These are phyloP conservation scores for Penicillium ochrochloron DNA, from an alignment of 495 filamentous ascomycete species.

Conservation along the genomic window DNA sequence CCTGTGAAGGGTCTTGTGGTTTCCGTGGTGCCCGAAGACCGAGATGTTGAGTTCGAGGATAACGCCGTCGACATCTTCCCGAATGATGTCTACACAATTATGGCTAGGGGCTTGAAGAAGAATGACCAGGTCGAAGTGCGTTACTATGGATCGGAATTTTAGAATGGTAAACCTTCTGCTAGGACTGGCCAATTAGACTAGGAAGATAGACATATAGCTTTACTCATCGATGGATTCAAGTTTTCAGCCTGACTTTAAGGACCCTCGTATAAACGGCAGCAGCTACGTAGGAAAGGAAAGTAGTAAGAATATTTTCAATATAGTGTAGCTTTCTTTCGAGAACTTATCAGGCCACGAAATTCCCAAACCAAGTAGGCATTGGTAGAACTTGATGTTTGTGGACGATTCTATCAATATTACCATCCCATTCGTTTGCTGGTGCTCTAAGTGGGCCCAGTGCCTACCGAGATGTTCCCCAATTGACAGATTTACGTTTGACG, in stretches of 20 bases:
- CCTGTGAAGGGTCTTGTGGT: not conserved
- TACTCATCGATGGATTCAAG: not conserved
- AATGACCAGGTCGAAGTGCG: not conserved
- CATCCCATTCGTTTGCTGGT: no score
- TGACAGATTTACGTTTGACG: not conserved
- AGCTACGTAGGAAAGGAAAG: no score
- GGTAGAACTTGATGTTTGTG: no score
- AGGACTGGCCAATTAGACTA: not conserved
- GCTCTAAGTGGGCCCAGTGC: no score
- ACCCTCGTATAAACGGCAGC: no score
- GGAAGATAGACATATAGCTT: not conserved
- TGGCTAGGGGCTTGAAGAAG: not conserved
- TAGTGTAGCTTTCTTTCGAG: no score
- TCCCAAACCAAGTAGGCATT: no score
- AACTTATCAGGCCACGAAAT: no score
- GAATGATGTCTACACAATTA: not conserved
- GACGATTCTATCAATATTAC: no score
- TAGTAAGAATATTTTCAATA: no score
- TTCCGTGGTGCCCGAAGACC: not conserved
- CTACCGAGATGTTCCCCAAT: no score
- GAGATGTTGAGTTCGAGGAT: not conserved
- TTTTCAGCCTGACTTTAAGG: not conserved
- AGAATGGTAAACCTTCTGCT: not conserved
- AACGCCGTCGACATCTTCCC: not conserved
- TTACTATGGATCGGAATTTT: conserved; percentile 1